These are phyloP conservation scores for Pittosporum tobira DNA, from an alignment of 129 eudicot genomes.

Conservation along the genomic window DNA sequence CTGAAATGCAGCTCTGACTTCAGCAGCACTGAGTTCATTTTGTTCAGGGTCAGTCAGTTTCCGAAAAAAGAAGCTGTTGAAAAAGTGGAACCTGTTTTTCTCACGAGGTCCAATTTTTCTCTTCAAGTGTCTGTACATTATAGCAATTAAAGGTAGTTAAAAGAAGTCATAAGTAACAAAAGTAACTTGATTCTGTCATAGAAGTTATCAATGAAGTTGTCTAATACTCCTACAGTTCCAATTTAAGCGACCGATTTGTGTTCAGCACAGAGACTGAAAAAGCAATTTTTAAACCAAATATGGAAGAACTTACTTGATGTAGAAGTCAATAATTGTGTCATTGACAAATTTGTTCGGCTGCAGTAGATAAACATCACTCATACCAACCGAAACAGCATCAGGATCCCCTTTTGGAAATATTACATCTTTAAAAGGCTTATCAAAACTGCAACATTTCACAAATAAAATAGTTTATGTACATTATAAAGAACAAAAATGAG, in stretches of 20 bases:
- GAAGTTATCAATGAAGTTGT: too few species aligned
- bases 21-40: constrained; percentile 63
- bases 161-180: neutral
- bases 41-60: constrained; percentile 91
- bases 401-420: constrained; percentile 80
- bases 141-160: neutral
- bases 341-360: constrained; percentile 79
- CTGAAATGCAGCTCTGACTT: constrained; percentile 68
- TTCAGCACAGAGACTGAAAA: too few species aligned
- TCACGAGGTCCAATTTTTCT: constrained; percentile 40
- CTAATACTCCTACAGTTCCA: too few species aligned
- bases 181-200: too few species aligned
- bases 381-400: constrained; percentile 84
- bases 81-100: constrained; percentile 64
- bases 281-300: too few species aligned
- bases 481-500: neutral
- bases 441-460: constrained; percentile 40
- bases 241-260: too few species aligned
- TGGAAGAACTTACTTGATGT: constrained; percentile 76
- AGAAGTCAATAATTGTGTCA: constrained; percentile 91
- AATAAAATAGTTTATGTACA: neutral
- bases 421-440: constrained; percentile 63
- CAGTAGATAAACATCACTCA: constrained; percentile 78
- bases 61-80: constrained; percentile 86
- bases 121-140: constrained; percentile 56